Evolutionary conservation across 1,139 yeast species (phyloP), one percentile per base, ranked within the genome.

Genomic region (Ogataea hybrid): DNA sequence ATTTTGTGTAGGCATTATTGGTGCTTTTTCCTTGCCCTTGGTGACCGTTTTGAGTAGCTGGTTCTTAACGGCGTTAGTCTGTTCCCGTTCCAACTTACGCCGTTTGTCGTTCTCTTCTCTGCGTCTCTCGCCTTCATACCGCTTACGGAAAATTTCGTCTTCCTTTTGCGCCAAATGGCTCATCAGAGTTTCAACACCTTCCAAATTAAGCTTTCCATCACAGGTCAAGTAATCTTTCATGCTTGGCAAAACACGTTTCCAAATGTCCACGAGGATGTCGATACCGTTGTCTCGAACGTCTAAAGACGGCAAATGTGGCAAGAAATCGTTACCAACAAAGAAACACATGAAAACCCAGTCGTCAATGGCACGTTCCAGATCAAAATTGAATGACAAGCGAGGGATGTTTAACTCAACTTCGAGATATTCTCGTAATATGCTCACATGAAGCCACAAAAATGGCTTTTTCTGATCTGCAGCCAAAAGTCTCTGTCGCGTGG

Each of bases 331-430:
- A 63, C 99, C 99, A 45, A 92, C 95, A 61, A 94, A 94, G 69
- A 94, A 94, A 74, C 97, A 92, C 90, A 94, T 84, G 54, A 94
- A 94, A 14, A 94, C 90, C 98, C 98, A 94, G 67, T 94, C 99
- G 62, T 94, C 99, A 48, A 94, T 83, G 3, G 97, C 97, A 45
- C 98, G 74, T 65, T 94, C 99, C 47, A 89, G 66, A 60, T 92
- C 97, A 65, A 84, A 89, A 14, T 81, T 76, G 56, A 86, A 84
- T 1, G 88, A 75, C 23, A 84, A 62, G 35, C 82, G 73, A 2
- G 90, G 88, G 22, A 85, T 78, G 46, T 69, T 73, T 42, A 94
- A 71, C 63, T 94, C 99, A 9, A 86, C 79, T 43, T 83, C 87
- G 45, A 94, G 71, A 58, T 94, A 94, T 58, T 94, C 97, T 48